Evolutionary conservation across 208 protist genomes (phyloP).

Genomic region (Kentomonas sorsogonicus): DNA sequence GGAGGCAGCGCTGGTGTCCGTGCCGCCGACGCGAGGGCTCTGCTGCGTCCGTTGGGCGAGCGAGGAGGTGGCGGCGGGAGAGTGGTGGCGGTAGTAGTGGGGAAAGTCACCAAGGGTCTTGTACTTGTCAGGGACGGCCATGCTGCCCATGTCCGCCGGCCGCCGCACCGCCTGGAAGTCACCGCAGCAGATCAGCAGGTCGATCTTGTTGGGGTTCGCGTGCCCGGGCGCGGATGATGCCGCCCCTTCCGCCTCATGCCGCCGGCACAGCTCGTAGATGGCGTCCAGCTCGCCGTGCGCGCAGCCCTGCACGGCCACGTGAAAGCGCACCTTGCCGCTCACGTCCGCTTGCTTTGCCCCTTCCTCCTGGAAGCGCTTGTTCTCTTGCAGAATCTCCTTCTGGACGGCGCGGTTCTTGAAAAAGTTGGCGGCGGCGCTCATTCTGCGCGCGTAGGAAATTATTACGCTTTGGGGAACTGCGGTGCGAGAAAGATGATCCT

Average conservation of each 20-base stretch:
- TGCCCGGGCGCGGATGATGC: too few relatives aligned
- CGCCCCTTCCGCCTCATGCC: constrained; percentile 79
- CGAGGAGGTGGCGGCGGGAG: background rate
- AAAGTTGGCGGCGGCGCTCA: too few relatives aligned
- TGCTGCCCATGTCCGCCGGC: constrained; percentile 84
- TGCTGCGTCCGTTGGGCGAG: background rate
- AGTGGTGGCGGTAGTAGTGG: constrained; percentile 90
- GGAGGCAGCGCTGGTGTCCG: background rate
- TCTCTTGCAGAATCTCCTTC: too few relatives aligned
- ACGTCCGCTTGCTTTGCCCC: background rate
- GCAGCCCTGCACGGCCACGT: background rate
- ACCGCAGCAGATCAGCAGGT: constrained; percentile 97
- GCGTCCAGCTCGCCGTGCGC: constrained; percentile 95
- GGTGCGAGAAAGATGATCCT: background rate
- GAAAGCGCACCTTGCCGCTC: background rate
- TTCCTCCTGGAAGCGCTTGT: too few relatives aligned
- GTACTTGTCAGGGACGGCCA: constrained; percentile 96
- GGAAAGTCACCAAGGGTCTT: constrained; percentile 92
- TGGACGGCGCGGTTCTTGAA: too few relatives aligned
- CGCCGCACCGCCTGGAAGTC: constrained; percentile 97
- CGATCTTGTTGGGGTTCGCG: constrained; percentile 83
- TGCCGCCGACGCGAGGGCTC: background rate
- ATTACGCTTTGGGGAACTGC: too few relatives aligned
- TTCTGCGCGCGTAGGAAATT: too few relatives aligned
- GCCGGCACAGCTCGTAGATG: constrained; percentile 91